A percentile compares a stretch with the other conserved stretches of the same genome.
These are phyloP conservation scores for Vickermania spadyakhi DNA, from an alignment of 208 protist genomes.

Conservation along the genomic window DNA sequence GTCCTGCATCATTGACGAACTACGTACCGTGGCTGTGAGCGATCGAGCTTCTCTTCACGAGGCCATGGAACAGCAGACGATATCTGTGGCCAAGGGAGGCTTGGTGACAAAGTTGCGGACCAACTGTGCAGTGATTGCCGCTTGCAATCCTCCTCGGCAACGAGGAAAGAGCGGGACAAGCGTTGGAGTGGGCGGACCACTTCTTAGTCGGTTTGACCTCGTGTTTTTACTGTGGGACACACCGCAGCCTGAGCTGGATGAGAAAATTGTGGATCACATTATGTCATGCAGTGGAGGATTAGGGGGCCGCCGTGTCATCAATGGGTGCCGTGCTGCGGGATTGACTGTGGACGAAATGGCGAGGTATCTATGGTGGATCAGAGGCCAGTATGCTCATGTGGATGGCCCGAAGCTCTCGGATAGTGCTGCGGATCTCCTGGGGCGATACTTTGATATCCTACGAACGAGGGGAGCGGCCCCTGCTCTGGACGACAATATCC, in stretches of 20 bases:
- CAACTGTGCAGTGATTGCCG: slow-evolving; percentile 90
- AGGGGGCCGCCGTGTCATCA: slow-evolving; percentile 11
- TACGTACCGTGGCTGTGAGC: slow-evolving; percentile 90
- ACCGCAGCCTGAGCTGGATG: slow-evolving; percentile 77
- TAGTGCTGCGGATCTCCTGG: slow-evolving; percentile 55
- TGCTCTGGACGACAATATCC: slow-evolving; percentile 72
- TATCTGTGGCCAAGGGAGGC: slow-evolving; percentile 94
- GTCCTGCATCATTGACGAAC: slow-evolving; percentile 97
- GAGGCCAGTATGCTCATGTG: slow-evolving; percentile 48
- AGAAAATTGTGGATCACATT: slow-evolving; percentile 81
- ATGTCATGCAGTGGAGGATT: slow-evolving; percentile 19
- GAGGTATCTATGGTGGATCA: slow-evolving; percentile 71
- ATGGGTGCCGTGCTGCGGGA: slow-evolving; percentile 13
- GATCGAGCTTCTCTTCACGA: slow-evolving; percentile 96
- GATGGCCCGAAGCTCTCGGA: slow-evolving; percentile 68
- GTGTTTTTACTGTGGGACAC: slow-evolving; percentile 93
- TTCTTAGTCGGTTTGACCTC: slow-evolving; percentile 97
- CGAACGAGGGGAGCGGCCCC: slow-evolving; percentile 59
- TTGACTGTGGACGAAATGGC: slow-evolving; percentile 51
- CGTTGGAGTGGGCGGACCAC: slow-evolving; percentile 89
- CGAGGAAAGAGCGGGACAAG: slow-evolving; percentile 44
- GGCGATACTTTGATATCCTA: slow-evolving; percentile 68
- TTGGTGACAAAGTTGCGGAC: slow-evolving; percentile 95
- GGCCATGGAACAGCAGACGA: slow-evolving; percentile 98
- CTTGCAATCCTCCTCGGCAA: slow-evolving; percentile 91